Percentiles rank a stretch among this genome's conserved stretches.
Conservation (phyloP, 1,139 yeast genomes). For the Chernovozyma aurita region DNA sequence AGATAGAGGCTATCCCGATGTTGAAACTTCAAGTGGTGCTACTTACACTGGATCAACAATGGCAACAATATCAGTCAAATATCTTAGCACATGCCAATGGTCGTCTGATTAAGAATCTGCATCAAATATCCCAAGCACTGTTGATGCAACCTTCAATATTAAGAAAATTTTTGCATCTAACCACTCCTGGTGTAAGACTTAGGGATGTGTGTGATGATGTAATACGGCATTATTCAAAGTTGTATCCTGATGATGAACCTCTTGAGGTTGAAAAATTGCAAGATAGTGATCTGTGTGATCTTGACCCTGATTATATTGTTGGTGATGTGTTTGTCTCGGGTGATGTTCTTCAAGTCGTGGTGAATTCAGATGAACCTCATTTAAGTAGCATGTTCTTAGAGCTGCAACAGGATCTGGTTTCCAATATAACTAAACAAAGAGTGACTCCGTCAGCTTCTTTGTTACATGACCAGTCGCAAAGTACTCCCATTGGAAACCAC, state of each 20-base stretch:
- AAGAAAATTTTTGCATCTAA: slow-evolving; percentile 60
- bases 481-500: slow-evolving; percentile 19
- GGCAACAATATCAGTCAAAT: slow-evolving; percentile 1
- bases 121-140: background rate
- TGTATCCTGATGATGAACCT: slow-evolving; percentile 59
- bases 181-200: slow-evolving; percentile 42
- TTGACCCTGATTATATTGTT: slow-evolving; percentile 69
- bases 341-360: slow-evolving; percentile 51
- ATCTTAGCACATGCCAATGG: background rate
- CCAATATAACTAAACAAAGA: background rate
- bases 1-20: too few relatives aligned
- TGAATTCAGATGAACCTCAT: slow-evolving; percentile 32
- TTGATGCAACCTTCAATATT: slow-evolving; percentile 4
- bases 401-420: background rate
- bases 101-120: slow-evolving; percentile 4
- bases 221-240: slow-evolving; percentile 44
- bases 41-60: slow-evolving; percentile 2
- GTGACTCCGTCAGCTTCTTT: slow-evolving; percentile 4
- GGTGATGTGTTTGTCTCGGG: slow-evolving; percentile 58
- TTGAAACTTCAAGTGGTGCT: slow-evolving; percentile 7
- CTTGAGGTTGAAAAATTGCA: slow-evolving; percentile 55
- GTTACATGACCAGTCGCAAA: slow-evolving; percentile 4
- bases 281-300: slow-evolving; percentile 62
- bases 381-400: background rate
- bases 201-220: slow-evolving; percentile 49